Base-by-base conservation (phyloP, 352 stramenopile genomes). In the Phytopythium boreale region DNA sequence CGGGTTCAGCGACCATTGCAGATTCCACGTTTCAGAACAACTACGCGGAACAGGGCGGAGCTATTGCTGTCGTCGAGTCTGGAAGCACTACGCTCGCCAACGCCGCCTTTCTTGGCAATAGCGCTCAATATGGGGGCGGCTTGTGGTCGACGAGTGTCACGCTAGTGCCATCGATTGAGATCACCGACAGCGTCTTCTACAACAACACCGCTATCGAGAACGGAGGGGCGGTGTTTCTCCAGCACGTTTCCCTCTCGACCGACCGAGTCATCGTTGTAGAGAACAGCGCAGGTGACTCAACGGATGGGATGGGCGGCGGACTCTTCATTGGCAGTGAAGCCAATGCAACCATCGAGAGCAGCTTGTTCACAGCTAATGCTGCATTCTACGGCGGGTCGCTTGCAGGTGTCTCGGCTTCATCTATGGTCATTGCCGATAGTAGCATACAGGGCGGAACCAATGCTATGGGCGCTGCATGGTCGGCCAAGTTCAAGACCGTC, bases 301-400 rank as follows among this genome's bases (percentile, higher is more conserved):
- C 63, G 3, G 52, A 22, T n/a, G 76, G 76, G n/a, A 61, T 55
- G 2, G 75, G 75, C 11, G 75, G 75, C 26, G 76, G 73, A 4
- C 31, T 80, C 2, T 61, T 70, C 37, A 26, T 44, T 8, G 63
- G 69, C 37, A 36, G 55, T 17, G 7, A 39, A 41, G 53, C 71
- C 3, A 46, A 17, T 0, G 39, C 66, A 1, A 53, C 37, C n/a
- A 44, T 72, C 27, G 58, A 71, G 6, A 68, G 39, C 6, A 82
- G 73, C 39, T 52, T 78, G 56, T 71, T 82, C 29, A 53, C 80
- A 8, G 67, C 59, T 5, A 84, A 84, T 60, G 51, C 64, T 15
- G 76, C 73, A 31, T 46, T 60, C 4, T 62, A 62, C 41, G 76
- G 76, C 29, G 69, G 76, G 0, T 69, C 71, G 5, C 69, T 84